Base-by-base conservation (phyloP, 768 basidiomycete species). In the Agaricus blazei region DNA sequence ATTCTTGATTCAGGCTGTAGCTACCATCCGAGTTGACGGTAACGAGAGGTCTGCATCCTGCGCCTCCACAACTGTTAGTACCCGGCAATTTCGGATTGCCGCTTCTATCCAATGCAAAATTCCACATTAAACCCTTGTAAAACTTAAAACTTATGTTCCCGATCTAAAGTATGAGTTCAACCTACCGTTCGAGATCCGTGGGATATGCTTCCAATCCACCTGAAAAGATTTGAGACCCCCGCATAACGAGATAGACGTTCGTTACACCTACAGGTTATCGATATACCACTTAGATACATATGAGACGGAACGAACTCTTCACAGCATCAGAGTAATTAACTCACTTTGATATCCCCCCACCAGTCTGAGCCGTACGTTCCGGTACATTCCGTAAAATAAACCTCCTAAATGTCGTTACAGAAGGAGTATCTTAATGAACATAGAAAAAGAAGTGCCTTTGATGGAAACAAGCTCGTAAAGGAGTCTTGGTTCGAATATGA, bases 341-440 rank as follows among this genome's bases (percentile, higher is more conserved):
- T 41, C 68, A 83, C 87, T 77, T 90, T 90, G 67, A 90, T 83
- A 60, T 90, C 87, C 47, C 70, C 72, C 88, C 88, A 91, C 88
- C 87, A 90, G 63, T 89, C 85, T 8, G 79, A 78, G 12, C 85
- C 84, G 52, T 79, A 67, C 0, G 76, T 81, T 5, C 88, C 87
- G 1, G 80, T 68, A 62, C 89, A 90, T 66, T 90, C 88, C 0
- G 79, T 78, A 57, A 79, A 76, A 54, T 76, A 78, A 15, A 79
- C 72, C 60, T 69, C 77, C 73, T 76, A 29, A 12, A 37, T n/a
- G 44, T 23, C 23, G 27, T 37, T 12, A 19, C 24, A 53, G 15
- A 12, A 41, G 48, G 48, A 15, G 8, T n/a, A 2, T 3, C 40
- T 38, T 14, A 12, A 15, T 11, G 37, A n/a, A 11, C 9, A n/a